Conservation (phyloP, 805 yeast genomes). For the Barnettozyma populi region DNA sequence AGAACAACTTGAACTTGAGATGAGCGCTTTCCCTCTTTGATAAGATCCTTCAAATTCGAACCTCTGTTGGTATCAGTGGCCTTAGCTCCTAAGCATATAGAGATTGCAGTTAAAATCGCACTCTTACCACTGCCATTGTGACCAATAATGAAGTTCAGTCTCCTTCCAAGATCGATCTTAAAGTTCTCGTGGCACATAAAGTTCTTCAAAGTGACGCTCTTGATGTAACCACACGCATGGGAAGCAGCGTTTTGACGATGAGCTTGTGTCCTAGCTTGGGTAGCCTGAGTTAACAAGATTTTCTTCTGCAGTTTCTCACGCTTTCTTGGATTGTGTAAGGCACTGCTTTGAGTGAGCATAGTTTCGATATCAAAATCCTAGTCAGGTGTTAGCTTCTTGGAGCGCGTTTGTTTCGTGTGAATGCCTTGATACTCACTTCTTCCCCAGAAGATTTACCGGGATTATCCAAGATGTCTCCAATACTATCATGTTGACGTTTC, state of each 20-base stretch:
- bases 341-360: conserved; percentile 15
- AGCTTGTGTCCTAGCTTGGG: conserved; percentile 1
- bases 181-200: conserved; percentile 91
- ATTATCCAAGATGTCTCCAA: background rate
- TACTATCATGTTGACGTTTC: background rate
- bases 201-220: conserved; percentile 56
- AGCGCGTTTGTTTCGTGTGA: background rate
- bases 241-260: background rate
- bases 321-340: conserved; percentile 6
- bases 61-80: conserved; percentile 89
- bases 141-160: conserved; percentile 82
- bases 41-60: conserved; percentile 56
- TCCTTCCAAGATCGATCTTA: conserved; percentile 67
- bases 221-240: conserved; percentile 56
- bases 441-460: background rate
- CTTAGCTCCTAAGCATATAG: conserved; percentile 83
- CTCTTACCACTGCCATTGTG: conserved; percentile 89
- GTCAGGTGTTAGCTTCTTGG: background rate
- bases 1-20: conserved; percentile 64
- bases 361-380: conserved; percentile 17
- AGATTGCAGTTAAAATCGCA: conserved; percentile 81
- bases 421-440: background rate
- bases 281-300: conserved; percentile 15
- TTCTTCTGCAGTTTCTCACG: conserved; percentile 8
- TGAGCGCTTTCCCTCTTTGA: conserved; percentile 69